Base-by-base conservation (phyloP, 2,329 filamentous ascomycete genomes). In the Cladosporium velox region DNA sequence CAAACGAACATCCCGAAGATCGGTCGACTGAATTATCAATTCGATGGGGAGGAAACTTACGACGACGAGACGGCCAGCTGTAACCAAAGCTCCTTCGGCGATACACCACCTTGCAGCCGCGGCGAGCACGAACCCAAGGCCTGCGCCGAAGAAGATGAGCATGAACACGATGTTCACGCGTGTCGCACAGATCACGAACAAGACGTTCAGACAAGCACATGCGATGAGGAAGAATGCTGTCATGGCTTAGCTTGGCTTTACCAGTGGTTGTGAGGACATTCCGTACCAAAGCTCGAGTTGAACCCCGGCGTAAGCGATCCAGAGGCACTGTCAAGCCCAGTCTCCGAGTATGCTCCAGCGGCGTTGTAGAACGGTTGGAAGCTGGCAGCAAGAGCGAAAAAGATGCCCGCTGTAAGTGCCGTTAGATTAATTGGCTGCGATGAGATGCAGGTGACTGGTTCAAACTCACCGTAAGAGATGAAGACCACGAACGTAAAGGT, bases 401-500 rank as follows among this genome's bases (percentile, higher is more conserved):
- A 72, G 66, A 70, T 70, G 10, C 61, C 62, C 11, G 59, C 65
- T 68, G 18, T 21, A 24, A 12, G 49, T 10, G 7, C 14, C 8
- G 49, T 57, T 5, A 35, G 30, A 44, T 10, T 3, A 18, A 44
- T 44, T 18, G 24, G 24, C 24, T 24, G 41, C 6, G 49, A 2
- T 15, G 14, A 6, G 11, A 18, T 15, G 21, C 8, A 8, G 24
- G 18, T 24, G 18, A 18, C 26, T 52, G 64, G 3, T 49, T 24
- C 21, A 21, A 15, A 24, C 67, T 65, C n/a, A 69, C 71, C 69
- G 51, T 70, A 72, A 34, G 66, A 67, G 63, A 70, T 32, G 44
- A 75, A 75, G 8, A 73, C 72, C 49, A 75, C 67, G 30, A 70
- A 74, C 12, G 72, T 68, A 51, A 74, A 73, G 6, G 72, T 75